Evolutionary conservation across 371 early-diverging fungal species (phyloP), one percentile per base, ranked within the genome.

Genomic region (Haplosporangium sp.): DNA sequence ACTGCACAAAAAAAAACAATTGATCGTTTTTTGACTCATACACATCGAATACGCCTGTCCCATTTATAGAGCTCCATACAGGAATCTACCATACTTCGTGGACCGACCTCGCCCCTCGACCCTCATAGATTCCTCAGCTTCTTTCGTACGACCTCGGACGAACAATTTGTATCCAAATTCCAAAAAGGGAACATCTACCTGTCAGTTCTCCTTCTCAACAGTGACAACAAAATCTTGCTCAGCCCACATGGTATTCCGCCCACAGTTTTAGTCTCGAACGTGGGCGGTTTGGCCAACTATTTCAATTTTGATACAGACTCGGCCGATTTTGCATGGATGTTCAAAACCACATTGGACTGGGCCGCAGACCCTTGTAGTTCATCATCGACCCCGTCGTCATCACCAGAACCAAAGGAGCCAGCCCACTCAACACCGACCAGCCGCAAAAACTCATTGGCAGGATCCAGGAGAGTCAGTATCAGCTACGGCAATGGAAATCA

Each of bases 291-390:
- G 16, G 68, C 64, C 51, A 68, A 69, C 13, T 79, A 79, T 41
- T 79, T 71, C 52, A 72, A 67, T 46, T 79, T 79, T 59, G 79
- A 79, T 38, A 68, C 79, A 14, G 79, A 79, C 13, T 79, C 73
- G 0, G 61, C 73, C 0, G 79, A 79, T 50, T 79, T 79, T 41
- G 65, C 73, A 5, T 79, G 79, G 79, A 79, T 79, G 79, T 64
- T 79, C 59, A 79, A 79, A 43, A 72, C 73, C 0, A 68, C 79
- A 5, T 58, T 79, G 12, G 79, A 72, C 43, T 79, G 79, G 79
- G 66, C 76, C 1, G 47, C 71, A 1, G 76, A 68, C 29, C 46
- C 52, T 9, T 42, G 29, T 4, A 29, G 29, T 4, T 29, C 29
- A 29, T 23, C 42, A 11, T 59, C 55, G 47, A 47, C 51, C 1